These are phyloP conservation scores for Pseudocercospora cruenta DNA, from an alignment of 2,329 filamentous ascomycete genomes.

Conservation along the genomic window DNA sequence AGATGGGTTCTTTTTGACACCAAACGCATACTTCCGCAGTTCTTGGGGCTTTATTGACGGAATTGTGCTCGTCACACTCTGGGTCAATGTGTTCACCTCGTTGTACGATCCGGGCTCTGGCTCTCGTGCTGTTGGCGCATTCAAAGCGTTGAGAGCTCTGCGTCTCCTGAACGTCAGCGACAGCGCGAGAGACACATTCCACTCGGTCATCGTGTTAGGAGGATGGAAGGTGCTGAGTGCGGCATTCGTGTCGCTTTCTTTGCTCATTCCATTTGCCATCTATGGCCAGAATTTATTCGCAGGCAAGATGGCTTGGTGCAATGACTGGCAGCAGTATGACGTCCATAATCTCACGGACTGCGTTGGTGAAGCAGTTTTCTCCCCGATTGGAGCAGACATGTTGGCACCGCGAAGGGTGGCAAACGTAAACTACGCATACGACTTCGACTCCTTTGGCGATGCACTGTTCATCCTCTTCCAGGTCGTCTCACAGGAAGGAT, in stretches of 20 bases:
- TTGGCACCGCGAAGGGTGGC: constrained; percentile 78
- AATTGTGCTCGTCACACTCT: constrained; percentile 86
- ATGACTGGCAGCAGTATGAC: constrained; percentile 61
- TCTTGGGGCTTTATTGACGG: constrained; percentile 97
- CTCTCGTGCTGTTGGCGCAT: constrained; percentile 89
- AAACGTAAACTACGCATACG: constrained; percentile 73
- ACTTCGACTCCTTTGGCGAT: constrained; percentile 93
- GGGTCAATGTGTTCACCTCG: constrained; percentile 89
- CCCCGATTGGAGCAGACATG: constrained; percentile 82
- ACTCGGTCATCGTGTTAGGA: constrained; percentile 90
- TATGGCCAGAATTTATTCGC: constrained; percentile 94
- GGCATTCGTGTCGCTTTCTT: constrained; percentile 88
- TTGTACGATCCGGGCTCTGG: constrained; percentile 80
- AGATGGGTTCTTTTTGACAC: constrained; percentile 94
- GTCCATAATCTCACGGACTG: constrained; percentile 71
- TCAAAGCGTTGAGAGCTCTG: constrained; percentile 92
- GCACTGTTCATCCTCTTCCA: constrained; percentile 96
- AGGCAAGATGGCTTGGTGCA: constrained; percentile 78
- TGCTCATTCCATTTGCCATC: constrained; percentile 94
- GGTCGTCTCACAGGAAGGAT: constrained; percentile 97
- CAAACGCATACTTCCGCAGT: constrained; percentile 94
- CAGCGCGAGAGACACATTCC: constrained; percentile 92
- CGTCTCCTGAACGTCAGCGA: constrained; percentile 94
- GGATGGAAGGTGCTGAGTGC: constrained; percentile 93
- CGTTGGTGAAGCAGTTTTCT: constrained; percentile 77